Conservation (phyloP, 441 rosid species). For the Adansonia grandidieri region DNA sequence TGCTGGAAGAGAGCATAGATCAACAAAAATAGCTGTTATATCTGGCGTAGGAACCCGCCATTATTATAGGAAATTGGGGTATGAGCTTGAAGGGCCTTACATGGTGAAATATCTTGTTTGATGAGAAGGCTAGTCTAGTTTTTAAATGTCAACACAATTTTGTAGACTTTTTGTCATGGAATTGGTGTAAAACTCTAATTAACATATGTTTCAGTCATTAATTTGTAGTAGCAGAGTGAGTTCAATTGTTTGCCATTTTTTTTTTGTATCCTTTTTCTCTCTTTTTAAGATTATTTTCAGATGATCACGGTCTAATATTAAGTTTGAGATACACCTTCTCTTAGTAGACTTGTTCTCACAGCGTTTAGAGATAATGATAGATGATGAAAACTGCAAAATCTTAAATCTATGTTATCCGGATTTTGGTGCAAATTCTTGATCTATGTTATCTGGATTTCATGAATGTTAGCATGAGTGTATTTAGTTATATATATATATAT, state of each 20-base stretch:
- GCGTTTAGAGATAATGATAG: too few species aligned
- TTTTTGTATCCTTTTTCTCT: background rate
- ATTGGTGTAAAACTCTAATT: conserved; percentile 12
- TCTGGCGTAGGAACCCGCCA: conserved; percentile 99
- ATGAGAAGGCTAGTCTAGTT: conserved; percentile 24
- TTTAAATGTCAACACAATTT: conserved; percentile 34
- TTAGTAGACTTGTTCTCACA: too few species aligned
- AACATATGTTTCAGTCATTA: background rate
- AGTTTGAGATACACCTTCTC: too few species aligned
- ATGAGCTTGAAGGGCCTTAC: conserved; percentile 95
- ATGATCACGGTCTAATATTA: background rate
- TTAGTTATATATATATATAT: too few species aligned
- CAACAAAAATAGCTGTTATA: conserved; percentile 82
- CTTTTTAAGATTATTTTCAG: background rate
- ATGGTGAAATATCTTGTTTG: conserved; percentile 86
- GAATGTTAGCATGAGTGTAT: too few species aligned
- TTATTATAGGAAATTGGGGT: conserved; percentile 91
- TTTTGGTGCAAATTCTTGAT: too few species aligned
- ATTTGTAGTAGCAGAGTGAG: conserved; percentile 20
- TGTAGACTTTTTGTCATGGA: conserved; percentile 29
- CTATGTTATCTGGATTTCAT: too few species aligned
- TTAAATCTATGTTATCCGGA: too few species aligned
- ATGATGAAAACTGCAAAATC: too few species aligned
- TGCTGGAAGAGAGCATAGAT: conserved; percentile 77
- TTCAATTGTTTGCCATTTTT: conserved; percentile 16